Base-by-base conservation (phyloP, 2,329 filamentous ascomycete genomes). In the Epichloe gansuensis region DNA sequence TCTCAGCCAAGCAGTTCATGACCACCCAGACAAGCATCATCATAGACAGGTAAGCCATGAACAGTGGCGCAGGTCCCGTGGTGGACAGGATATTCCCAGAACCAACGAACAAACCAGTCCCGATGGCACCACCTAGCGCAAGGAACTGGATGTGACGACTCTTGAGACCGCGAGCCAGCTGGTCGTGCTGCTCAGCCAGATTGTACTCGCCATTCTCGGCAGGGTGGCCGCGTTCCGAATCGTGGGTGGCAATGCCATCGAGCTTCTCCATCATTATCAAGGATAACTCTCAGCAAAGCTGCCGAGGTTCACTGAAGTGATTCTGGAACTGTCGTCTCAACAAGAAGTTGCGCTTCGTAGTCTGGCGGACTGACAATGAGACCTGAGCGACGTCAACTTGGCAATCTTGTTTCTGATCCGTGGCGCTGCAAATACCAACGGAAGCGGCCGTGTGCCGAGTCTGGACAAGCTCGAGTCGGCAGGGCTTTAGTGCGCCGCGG, bases 11-110 rank as follows among this genome's bases (percentile, higher is more conserved):
- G 53, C 67, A 60, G 63, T 78, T 77, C 75, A 78, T 78, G 51
- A 78, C 66, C 51, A 70, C 65, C 71, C 73, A 79, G 27, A 79
- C 75, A 9, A 78, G 60, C 3, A 67, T 27, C 70, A 76, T 77
- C 74, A 78, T 77, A 56, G 68, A 70, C 6, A 77, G 59, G 64
- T 87, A 89, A 25, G 78, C 81, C 65, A 89, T 81, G 63, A 89
- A 76, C 15, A 89, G 68, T 0, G 84, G 82, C 5, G 82, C 84
- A 3, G 81, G 81, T 2, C 81, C 81, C 31, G 75, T 74, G 9
- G 68, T 66, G 36, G 74, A 68, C 50, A 84, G 67, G 50, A 81
- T 78, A 53, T 67, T 67, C 25, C 80, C 80, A 39, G 77, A 80
- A 52, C 80, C 78, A 54, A 84, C 73, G 62, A 84, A 84, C 21